Conservation (phyloP, 2,329 filamentous ascomycete species). For the Sporothrix globosa region DNA sequence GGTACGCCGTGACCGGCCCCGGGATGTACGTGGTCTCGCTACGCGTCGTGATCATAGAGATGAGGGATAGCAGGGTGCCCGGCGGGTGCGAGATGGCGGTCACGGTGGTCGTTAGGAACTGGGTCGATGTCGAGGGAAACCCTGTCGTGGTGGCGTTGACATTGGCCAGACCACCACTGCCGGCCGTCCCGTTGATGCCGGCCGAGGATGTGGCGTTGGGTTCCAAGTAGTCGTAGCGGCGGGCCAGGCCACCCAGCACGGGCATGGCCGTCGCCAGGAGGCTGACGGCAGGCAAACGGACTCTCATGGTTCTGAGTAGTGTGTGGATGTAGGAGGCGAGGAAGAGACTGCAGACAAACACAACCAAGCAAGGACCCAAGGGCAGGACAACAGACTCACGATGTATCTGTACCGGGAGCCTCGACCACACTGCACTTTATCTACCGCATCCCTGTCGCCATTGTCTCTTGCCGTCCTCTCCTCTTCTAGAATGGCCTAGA, state of each 20-base stretch:
- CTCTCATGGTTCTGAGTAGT: background rate
- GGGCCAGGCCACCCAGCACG: background rate
- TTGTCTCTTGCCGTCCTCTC: background rate
- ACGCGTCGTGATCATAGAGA: constrained; percentile 32
- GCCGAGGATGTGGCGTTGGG: constrained; percentile 21
- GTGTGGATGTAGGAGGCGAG: background rate
- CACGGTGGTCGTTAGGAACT: constrained; percentile 24
- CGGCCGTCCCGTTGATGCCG: constrained; percentile 16
- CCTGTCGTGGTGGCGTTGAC: constrained; percentile 27
- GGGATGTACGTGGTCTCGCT: constrained; percentile 31
- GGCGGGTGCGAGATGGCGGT: constrained; percentile 31
- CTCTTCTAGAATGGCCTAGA: background rate
- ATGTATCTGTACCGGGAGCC: background rate
- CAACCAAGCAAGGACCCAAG: too few relatives aligned
- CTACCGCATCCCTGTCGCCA: background rate
- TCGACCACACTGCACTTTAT: background rate
- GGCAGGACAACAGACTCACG: background rate
- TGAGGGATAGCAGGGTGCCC: constrained; percentile 26
- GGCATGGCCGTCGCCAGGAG: background rate
- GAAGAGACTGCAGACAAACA: background rate
- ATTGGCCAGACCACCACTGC: background rate
- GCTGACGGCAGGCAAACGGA: background rate
- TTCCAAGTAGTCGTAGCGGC: background rate
- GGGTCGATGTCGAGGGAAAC: constrained; percentile 26
- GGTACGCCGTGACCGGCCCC: constrained; percentile 30